Evolutionary conservation across 805 yeast species (phyloP).

Genomic region (Myxozyma sirexii): DNA sequence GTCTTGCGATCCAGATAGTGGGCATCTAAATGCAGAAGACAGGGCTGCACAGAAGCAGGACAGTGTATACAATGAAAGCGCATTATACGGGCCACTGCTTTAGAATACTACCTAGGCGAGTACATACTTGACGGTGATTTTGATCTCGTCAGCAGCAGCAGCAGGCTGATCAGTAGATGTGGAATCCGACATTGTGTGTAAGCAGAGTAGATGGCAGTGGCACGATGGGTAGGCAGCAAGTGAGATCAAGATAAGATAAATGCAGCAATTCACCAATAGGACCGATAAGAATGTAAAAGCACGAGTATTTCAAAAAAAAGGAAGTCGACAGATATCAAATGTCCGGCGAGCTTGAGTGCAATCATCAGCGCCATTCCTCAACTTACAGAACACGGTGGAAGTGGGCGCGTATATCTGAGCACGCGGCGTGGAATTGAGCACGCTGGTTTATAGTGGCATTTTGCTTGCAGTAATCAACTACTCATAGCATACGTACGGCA

Average conservation of each 20-base stretch:
- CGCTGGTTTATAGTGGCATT: too few relatives aligned
- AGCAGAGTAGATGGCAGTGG: too few relatives aligned
- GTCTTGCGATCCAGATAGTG: background rate
- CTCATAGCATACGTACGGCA: too few relatives aligned
- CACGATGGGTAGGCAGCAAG: background rate
- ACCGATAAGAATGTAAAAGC: too few relatives aligned
- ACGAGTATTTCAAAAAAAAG: too few relatives aligned
- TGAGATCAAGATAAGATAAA: background rate
- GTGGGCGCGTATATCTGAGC: slow-evolving; percentile 8
- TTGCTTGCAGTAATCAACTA: too few relatives aligned
- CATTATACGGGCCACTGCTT: background rate
- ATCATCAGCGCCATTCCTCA: background rate
- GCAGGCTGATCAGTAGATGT: slow-evolving; percentile 9
- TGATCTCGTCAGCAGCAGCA: slow-evolving; percentile 24
- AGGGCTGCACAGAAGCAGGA: too few relatives aligned
- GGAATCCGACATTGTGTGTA: slow-evolving; percentile 5
- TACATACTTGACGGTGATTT: slow-evolving; percentile 31
- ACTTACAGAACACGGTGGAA: slow-evolving; percentile 11
- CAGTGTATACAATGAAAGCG: too few relatives aligned
- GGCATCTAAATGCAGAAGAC: background rate
- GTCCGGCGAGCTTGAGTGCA: background rate
- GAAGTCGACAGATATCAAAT: background rate
- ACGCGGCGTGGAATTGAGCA: background rate
- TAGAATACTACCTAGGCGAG: background rate
- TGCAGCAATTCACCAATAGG: too few relatives aligned